Conservation (phyloP, 2,329 filamentous ascomycete species). For the Fusarium sororula region DNA sequence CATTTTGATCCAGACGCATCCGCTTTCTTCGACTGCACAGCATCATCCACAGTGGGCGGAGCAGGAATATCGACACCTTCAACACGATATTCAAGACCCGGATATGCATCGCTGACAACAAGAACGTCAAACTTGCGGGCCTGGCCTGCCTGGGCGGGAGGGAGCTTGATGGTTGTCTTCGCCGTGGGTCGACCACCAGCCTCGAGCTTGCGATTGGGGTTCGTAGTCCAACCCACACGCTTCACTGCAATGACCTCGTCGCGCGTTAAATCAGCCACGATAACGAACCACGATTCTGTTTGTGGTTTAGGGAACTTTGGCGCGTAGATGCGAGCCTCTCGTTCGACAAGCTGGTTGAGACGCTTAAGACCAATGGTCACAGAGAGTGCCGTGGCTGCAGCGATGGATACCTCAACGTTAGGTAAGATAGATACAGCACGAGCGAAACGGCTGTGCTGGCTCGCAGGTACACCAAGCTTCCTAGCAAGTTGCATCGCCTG, state of each 20-base stretch:
- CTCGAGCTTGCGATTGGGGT: constrained; percentile 45
- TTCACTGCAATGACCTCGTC: constrained; percentile 90
- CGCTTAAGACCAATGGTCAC: constrained; percentile 73
- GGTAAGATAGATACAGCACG: constrained; percentile 75
- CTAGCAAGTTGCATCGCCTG: constrained; percentile 57
- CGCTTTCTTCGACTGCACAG: constrained; percentile 54
- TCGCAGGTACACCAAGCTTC: constrained; percentile 59
- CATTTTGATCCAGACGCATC: constrained; percentile 26
- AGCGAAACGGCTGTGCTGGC: constrained; percentile 57
- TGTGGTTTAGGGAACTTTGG: constrained; percentile 94
- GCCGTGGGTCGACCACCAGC: constrained; percentile 60
- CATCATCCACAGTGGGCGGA: constrained; percentile 58
- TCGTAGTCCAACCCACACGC: constrained; percentile 75
- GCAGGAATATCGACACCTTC: constrained; percentile 62
- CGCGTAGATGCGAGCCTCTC: constrained; percentile 81
- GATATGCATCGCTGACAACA: constrained; percentile 88
- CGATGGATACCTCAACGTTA: constrained; percentile 69
- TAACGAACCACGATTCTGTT: constrained; percentile 90
- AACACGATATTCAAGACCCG: constrained; percentile 71
- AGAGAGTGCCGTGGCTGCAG: constrained; percentile 68
- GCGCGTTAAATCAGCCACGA: constrained; percentile 72
- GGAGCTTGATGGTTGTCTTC: constrained; percentile 68
- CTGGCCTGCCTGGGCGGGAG: constrained; percentile 55
- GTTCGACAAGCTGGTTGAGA: constrained; percentile 70
- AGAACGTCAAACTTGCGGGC: constrained; percentile 74